Base-by-base conservation (phyloP, 140 eudicot species). In the Bidens hawaiensis region DNA sequence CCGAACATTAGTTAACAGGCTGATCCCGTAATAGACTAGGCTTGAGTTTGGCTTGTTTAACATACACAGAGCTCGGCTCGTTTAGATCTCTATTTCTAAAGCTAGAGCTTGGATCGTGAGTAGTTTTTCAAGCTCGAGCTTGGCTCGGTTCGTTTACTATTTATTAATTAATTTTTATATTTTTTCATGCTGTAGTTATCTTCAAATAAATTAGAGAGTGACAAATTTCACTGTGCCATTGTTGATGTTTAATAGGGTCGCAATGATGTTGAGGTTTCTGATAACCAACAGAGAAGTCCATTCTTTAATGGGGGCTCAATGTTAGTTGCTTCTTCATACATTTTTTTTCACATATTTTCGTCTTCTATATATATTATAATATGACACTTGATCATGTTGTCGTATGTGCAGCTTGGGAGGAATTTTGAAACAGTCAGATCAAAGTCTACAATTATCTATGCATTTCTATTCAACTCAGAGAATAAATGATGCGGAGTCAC, bases 231-330 rank as follows among this genome's bases (percentile, higher is more conserved):
- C 22, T 13, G 28, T 40, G 57, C 12, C 0, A 48, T 64, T 60
- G 15, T 55, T 56, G 34, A 59, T 64, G 56, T 66, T 42, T 47
- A 49, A 64, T 81, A 90, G 97, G 88, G 86, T 58, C 90, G 86
- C 58, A 79, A 74, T 34, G 87, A 69, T 3, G 46, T 71, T 16
- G 99, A 93, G 85, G 19, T 88, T 65, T 82, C 95, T 60, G 99
- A 96, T 93, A 96, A 66, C 99, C 99, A 26, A 93, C 99, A 16
- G 99, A 93, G 71, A 93, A 93, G 78, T 93, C 96, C 66, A 88
- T 93, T 74, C 89, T 93, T 52, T 86, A 81, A 66, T 93, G 96
- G 95, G 99, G 96, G 4, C 62, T 82, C 33, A 79, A 78, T 36
- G 96, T 93, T 71, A 57, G 50, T 23, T 60, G n/a, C 72, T 57